phyloP scores from a whole-genome alignment of 768 basidiomycete genomes.

The Strobilomyces confusus region DNA sequence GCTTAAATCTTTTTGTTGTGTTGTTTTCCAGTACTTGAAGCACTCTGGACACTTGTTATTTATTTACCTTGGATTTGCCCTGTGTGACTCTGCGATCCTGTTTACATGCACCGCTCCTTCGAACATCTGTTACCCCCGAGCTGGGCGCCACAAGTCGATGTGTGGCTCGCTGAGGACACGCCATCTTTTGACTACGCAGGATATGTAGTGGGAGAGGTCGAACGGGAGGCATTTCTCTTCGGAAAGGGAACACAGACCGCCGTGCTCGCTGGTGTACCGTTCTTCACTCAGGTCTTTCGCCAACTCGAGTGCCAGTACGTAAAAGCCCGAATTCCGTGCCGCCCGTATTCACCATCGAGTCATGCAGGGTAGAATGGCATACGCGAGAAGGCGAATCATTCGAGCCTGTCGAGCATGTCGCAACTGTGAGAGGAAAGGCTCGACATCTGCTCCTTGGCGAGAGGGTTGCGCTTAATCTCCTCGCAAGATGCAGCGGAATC shows the following conservation, averaged over 20 bases:
- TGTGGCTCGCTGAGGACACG: slow-evolving; percentile 90
- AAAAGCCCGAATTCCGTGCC: not conserved
- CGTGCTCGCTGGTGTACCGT: slow-evolving; percentile 91
- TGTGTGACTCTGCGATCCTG: not conserved
- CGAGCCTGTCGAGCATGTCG: slow-evolving; percentile 78
- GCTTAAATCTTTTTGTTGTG: not conserved
- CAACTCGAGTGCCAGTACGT: slow-evolving; percentile 89
- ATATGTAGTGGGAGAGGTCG: slow-evolving; percentile 89
- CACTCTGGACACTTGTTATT: no score
- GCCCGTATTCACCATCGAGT: not conserved
- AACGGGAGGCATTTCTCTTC: slow-evolving; percentile 80
- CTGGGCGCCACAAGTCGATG: slow-evolving; percentile 78
- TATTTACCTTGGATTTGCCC: no score
- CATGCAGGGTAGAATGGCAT: slow-evolving; percentile 87
- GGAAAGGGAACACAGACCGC: slow-evolving; percentile 80
- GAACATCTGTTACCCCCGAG: slow-evolving; percentile 87
- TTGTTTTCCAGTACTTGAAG: not conserved
- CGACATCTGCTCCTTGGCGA: slow-evolving; percentile 88
- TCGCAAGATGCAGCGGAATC: slow-evolving; percentile 95
- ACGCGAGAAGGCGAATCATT: slow-evolving; percentile 79
- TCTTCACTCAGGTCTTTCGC: slow-evolving; percentile 89
- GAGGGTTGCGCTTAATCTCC: slow-evolving; percentile 85
- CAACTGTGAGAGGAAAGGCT: slow-evolving; percentile 88
- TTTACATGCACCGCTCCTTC: slow-evolving; percentile 24
- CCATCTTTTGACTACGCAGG: slow-evolving; percentile 97